Conservation (phyloP, 331 rosid species). For the Malus hybrid region DNA sequence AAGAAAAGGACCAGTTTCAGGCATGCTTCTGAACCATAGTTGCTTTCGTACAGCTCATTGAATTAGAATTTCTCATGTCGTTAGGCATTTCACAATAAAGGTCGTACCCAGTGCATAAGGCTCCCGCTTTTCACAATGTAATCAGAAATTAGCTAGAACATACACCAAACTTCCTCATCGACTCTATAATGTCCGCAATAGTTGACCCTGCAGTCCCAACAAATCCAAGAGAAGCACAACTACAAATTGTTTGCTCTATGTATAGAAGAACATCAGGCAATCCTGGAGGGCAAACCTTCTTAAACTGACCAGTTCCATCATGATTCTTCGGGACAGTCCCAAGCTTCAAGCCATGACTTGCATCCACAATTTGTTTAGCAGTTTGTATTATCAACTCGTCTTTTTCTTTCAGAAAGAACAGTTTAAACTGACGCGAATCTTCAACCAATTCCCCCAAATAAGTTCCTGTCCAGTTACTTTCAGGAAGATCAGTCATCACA, state of each 20-base stretch:
- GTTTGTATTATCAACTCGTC: constrained; percentile 45
- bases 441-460: constrained; percentile 60
- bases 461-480: constrained; percentile 66
- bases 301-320: constrained; percentile 20
- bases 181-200: constrained; percentile 73
- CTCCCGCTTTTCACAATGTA: not conserved
- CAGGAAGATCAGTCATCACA: constrained; percentile 95
- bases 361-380: constrained; percentile 42
- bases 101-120: too few species aligned
- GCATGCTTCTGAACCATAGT: not conserved
- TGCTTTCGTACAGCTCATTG: not conserved
- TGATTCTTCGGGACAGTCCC: constrained; percentile 26
- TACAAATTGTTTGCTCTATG: constrained; percentile 71
- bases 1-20: not conserved
- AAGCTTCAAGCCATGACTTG: constrained; percentile 39
- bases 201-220: constrained; percentile 94
- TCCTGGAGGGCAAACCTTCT: constrained; percentile 40
- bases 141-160: constrained; percentile 29
- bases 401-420: constrained; percentile 44
- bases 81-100: not conserved
- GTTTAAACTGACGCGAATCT: constrained; percentile 40
- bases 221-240: constrained; percentile 87
- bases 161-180: constrained; percentile 50
- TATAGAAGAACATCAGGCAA: constrained; percentile 62
- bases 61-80: not conserved